phyloP scores from a whole-genome alignment of 2,329 filamentous ascomycete genomes.

The Botrytis elliptica region DNA sequence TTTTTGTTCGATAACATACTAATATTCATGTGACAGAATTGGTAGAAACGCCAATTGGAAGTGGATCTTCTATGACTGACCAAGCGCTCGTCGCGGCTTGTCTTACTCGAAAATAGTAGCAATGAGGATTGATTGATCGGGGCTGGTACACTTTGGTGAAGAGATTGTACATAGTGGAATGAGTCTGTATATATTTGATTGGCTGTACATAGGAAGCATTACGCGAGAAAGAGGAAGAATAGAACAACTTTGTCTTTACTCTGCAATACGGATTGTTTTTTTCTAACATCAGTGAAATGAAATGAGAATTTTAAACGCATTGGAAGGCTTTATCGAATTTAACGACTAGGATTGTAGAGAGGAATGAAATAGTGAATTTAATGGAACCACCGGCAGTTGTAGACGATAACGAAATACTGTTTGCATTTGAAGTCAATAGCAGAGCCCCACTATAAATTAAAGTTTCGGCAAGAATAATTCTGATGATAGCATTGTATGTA shows the following conservation, averaged over 20 bases:
- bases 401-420: too few species aligned
- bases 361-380: not conserved
- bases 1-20: not conserved
- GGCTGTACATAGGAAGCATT: not conserved
- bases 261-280: not conserved
- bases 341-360: too few species aligned
- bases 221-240: not conserved
- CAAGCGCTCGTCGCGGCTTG: conserved; percentile 32
- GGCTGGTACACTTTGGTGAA: not conserved
- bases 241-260: not conserved
- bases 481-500: not conserved
- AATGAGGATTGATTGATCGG: not conserved
- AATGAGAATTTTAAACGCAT: not conserved
- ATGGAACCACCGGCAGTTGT: not conserved
- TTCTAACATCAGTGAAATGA: not conserved
- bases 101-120: conserved; percentile 23
- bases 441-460: not conserved
- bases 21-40: conserved; percentile 24
- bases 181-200: not conserved
- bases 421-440: not conserved
- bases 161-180: not conserved
- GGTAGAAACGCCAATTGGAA: conserved; percentile 31
- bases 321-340: not conserved
- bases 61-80: conserved; percentile 27
- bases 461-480: not conserved